These are phyloP conservation scores for Cordyceps pruinosa DNA, from an alignment of 2,329 filamentous ascomycete genomes.

Conservation along the genomic window DNA sequence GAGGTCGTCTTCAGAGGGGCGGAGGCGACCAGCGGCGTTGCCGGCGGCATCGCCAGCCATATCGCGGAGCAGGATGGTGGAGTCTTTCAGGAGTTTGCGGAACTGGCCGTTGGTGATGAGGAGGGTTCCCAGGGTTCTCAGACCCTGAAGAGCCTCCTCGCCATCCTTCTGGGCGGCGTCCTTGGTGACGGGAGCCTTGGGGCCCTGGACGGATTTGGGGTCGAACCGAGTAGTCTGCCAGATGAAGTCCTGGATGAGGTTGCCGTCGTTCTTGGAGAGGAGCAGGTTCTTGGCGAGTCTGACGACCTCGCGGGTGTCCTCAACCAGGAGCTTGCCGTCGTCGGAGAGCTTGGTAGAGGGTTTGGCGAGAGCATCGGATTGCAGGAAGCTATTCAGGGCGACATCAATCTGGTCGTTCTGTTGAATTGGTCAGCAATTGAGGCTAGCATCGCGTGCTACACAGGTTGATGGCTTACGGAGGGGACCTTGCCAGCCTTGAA, in stretches of 20 bases:
- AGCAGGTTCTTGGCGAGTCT: constrained; percentile 78
- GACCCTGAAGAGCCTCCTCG: constrained; percentile 72
- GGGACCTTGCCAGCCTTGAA: constrained; percentile 87
- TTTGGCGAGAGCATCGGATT: constrained; percentile 59
- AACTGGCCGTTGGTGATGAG: constrained; percentile 95
- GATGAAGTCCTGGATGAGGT: constrained; percentile 92
- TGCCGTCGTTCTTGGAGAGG: constrained; percentile 89
- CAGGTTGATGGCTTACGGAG: constrained; percentile 53
- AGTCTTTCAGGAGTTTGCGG: constrained; percentile 73
- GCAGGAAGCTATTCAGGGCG: constrained; percentile 80
- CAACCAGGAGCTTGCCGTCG: constrained; percentile 74
- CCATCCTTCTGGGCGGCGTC: constrained; percentile 75
- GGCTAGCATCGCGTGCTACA: neutral
- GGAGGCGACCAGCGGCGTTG: constrained; percentile 67
- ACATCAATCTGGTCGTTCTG: constrained; percentile 95
- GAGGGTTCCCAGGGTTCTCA: constrained; percentile 81
- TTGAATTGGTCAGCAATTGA: constrained; percentile 13
- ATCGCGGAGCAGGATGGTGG: constrained; percentile 72
- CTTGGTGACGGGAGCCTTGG: constrained; percentile 65
- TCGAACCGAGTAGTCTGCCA: constrained; percentile 81
- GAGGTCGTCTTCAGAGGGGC: constrained; percentile 71
- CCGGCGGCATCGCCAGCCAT: constrained; percentile 85
- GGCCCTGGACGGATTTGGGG: constrained; percentile 52
- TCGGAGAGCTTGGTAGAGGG: constrained; percentile 72
- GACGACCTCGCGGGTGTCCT: constrained; percentile 72